A percentile compares a stretch with the other conserved stretches of the same genome.
Evolutionary conservation across 768 basidiomycete species (phyloP).

Genomic region (Pisolithus albus): DNA sequence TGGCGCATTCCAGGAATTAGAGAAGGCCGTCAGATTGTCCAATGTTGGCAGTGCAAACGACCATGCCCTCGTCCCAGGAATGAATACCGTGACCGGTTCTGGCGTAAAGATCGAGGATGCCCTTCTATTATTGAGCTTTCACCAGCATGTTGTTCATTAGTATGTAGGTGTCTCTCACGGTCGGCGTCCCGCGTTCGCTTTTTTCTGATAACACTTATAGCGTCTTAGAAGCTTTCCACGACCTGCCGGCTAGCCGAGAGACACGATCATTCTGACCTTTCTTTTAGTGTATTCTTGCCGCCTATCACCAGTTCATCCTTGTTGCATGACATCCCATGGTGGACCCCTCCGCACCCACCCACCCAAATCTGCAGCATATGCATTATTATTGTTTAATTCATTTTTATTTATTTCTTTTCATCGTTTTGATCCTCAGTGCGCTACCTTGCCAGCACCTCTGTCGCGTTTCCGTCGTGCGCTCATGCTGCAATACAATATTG

Average conservation of each 20-base stretch:
- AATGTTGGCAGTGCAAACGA: conserved; percentile 16
- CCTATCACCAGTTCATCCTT: conserved; percentile 6
- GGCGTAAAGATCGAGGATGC: conserved; percentile 72
- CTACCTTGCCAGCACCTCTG: conserved; percentile 10
- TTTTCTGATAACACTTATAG: conserved; percentile 1
- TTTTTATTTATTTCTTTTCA: conserved; percentile 17
- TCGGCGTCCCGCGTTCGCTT: neutral
- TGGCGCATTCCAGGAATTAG: conserved; percentile 40
- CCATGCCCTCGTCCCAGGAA: conserved; percentile 16
- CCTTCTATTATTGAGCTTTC: conserved; percentile 65
- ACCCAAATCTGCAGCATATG: conserved; percentile 19
- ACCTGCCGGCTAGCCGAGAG: neutral
- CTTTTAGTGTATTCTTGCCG: conserved; percentile 12
- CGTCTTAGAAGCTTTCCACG: conserved; percentile 9
- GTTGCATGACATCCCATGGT: conserved; percentile 7
- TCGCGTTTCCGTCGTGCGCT: neutral
- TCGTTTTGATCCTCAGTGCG: conserved; percentile 3
- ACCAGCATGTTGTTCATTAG: conserved; percentile 55
- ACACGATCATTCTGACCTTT: conserved; percentile 7
- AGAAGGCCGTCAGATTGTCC: conserved; percentile 34
- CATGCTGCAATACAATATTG: neutral
- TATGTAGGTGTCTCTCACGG: conserved; percentile 14
- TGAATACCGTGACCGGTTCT: conserved; percentile 30
- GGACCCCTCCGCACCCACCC: neutral
- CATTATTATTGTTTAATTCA: conserved; percentile 32